phyloP scores from a whole-genome alignment of 768 basidiomycete species.

The Collybia sp. region DNA sequence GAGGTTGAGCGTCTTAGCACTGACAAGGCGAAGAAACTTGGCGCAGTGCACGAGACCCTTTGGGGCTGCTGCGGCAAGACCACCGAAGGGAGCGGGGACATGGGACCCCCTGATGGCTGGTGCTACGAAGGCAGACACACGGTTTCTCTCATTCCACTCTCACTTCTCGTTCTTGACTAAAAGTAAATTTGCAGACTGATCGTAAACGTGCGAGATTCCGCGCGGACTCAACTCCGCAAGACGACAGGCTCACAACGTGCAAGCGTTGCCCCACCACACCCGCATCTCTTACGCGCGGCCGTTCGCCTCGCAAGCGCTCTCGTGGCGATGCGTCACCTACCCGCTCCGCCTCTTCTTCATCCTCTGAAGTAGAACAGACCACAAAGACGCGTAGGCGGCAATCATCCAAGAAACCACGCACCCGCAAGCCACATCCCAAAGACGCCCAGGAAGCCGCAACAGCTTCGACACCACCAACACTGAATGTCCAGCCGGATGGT shows the following conservation, averaged over 20 bases:
- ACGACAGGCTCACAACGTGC: constrained; percentile 70
- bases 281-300: constrained; percentile 22
- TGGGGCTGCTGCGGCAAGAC: constrained; percentile 74
- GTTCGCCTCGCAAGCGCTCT: constrained; percentile 23
- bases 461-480: no score
- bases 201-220: constrained; percentile 74
- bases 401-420: no score
- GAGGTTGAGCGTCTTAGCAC: constrained; percentile 56
- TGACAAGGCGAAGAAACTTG: constrained; percentile 16
- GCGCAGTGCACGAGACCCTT: constrained; percentile 44
- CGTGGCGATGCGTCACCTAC: no score
- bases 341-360: no score
- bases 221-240: constrained; percentile 60
- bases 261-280: constrained; percentile 49
- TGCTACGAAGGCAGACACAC: constrained; percentile 84
- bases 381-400: no score
- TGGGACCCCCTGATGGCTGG: constrained; percentile 84
- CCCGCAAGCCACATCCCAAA: no score
- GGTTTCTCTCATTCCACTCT: constrained; percentile 29
- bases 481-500: no score
- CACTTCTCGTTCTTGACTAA: constrained; percentile 2
- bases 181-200: constrained; percentile 48
- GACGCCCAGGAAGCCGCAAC: no score
- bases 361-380: no score
- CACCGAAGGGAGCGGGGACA: constrained; percentile 73